Evolutionary conservation across 305 asterid genomes (phyloP), one percentile per base, ranked within the genome.

Genomic region (Fraxinus floribunda): DNA sequence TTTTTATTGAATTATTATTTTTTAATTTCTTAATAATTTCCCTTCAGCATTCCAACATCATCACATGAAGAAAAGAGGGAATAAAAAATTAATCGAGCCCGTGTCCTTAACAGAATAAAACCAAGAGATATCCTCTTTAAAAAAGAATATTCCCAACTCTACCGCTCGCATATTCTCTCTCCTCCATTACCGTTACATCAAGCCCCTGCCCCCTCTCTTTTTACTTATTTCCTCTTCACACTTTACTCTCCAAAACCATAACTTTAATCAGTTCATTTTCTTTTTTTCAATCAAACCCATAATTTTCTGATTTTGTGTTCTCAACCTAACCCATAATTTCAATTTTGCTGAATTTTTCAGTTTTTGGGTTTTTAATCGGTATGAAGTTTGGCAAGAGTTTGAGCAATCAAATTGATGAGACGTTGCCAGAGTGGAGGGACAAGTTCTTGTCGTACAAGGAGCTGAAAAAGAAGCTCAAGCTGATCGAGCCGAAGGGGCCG

Each of bases 391-490:
- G 99, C 3, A 95, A 95, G 89, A 94, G 97, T 78, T 78, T 95
- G 86, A 95, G 93, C 86, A 91, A 89, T 76, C 98, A 95, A 91
- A 95, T 94, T 46, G 98, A 95, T 86, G 97, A 92, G 85, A 95
- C 98, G 64, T 86, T 93, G 78, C 98, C 98, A 15, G 98, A 94
- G 85, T 95, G 98, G 98, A 86, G 97, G 76, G 98, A 94, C 89
- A 95, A 95, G 88, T 95, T 95, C 78, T 66, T 95, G 78, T 90
- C 97, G 2, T 95, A 95, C 86, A 95, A 95, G 91, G 98, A 94
- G 80, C 90, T 95, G 82, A 95, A 95, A 90, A 94, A 95, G 83
- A 88, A 88, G 75, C 93, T 95, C 79, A 95, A 95, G 81, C 82
- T 90, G 44, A 89, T 95, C 72, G 94, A 91, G 81, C 95, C 93